Base-by-base conservation (phyloP, 768 basidiomycete genomes). In the Rhizopogon vinicolor region DNA sequence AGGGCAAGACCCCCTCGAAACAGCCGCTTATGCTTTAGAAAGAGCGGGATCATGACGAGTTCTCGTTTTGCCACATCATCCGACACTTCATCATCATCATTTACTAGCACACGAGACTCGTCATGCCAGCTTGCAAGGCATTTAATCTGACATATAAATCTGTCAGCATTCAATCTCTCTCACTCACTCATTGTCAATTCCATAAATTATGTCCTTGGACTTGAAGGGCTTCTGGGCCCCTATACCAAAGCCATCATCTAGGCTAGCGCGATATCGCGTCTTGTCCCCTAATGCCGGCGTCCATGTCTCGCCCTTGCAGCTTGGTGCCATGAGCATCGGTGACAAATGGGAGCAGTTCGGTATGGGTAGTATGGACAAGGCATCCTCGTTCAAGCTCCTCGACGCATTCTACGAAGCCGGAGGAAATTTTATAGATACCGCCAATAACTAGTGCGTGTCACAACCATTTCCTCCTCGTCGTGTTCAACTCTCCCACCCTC, bases 371-470 rank as follows among this genome's bases (percentile, higher is more conserved):
- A 77, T 78, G 73, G 59, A 69, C 61, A 79, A 78, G 61, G 70
- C 74, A 37, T 52, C 60, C 14, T 67, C 73, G 10, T 79, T 79
- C 70, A 71, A 76, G 64, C 68, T 81, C 16, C 66, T 81, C 0
- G 78, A 81, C 51, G 70, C 74, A 0, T 79, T 63, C 57, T 72
- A 62, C 44, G 72, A 77, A n/a, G 66, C 68, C 0, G 78, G 79
- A 2, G 79, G 79, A 1, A 79, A 80, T 60, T 75, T 78, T 44
- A 77, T 80, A 55, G 78, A 78, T 46, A 79, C 78, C 0, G 75
- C 80, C 3, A 79, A 76, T 56, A 66, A 62, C 61, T 80, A 79
- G 75, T 74, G 49, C 62, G 68, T 44, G 25, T 35, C 29, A 7
- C 16, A 43, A 12, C 14, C 8, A 43, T 37, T 42, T 16, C 14